phyloP scores from a whole-genome alignment of 1,284 basidiomycete genomes.

The Fomitiporia mediterranea region DNA sequence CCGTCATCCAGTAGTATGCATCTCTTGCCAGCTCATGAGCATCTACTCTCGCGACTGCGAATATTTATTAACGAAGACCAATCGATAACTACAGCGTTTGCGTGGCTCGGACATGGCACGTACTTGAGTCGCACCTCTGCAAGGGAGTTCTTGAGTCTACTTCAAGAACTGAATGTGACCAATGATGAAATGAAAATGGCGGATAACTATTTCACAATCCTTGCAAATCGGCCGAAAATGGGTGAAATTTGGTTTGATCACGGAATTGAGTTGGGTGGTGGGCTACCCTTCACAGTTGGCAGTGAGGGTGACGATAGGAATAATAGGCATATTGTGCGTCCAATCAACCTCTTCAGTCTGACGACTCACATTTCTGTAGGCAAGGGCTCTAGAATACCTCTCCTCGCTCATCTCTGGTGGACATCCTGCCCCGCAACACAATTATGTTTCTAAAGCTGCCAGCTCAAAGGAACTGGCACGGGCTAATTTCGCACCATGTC shows the following conservation, averaged over 20 bases:
- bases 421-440: slow-evolving; percentile 21
- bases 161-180: slow-evolving; percentile 40
- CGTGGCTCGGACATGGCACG: slow-evolving; percentile 64
- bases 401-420: slow-evolving; percentile 4
- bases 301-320: slow-evolving; percentile 54
- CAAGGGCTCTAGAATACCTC: slow-evolving; percentile 10
- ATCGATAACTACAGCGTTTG: slow-evolving; percentile 51
- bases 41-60: slow-evolving; percentile 46
- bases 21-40: slow-evolving; percentile 57
- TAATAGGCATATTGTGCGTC: slow-evolving; percentile 51
- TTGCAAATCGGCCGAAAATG: slow-evolving; percentile 40
- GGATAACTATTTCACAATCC: slow-evolving; percentile 64
- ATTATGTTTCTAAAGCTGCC: slow-evolving; percentile 15
- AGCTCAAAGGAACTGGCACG: not conserved
- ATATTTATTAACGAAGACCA: slow-evolving; percentile 29
- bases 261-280: slow-evolving; percentile 53
- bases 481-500: slow-evolving; percentile 37
- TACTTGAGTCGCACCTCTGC: slow-evolving; percentile 44
- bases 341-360: slow-evolving; percentile 1
- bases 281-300: slow-evolving; percentile 59
- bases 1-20: slow-evolving; percentile 37
- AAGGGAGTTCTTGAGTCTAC: slow-evolving; percentile 44
- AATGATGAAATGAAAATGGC: slow-evolving; percentile 58
- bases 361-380: slow-evolving; percentile 1
- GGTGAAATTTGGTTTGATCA: slow-evolving; percentile 59